Base-by-base conservation (phyloP, 2,329 filamentous ascomycete species). In the Colletotrichum eleusines region DNA sequence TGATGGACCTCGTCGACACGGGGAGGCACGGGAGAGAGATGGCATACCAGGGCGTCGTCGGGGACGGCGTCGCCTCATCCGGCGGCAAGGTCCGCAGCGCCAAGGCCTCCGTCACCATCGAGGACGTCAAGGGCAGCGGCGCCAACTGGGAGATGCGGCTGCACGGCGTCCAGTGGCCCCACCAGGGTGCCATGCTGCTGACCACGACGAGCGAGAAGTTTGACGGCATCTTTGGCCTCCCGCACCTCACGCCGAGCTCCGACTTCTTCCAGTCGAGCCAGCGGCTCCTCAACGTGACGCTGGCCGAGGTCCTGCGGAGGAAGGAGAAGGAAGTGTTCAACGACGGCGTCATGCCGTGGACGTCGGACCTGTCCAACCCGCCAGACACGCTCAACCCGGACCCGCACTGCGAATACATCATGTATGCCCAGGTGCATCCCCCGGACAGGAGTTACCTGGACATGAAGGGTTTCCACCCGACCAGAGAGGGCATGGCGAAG, bases 161-260 rank as follows among this genome's bases (percentile, higher is more conserved):
- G 60, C 91, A 94, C 80, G 96, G 96, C 4, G 87, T 97, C 5
- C 95, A 98, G 82, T 97, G 94, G 85, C 90, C 92, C 46, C 87
- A 88, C n/a, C 89, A 92, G 73, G 96, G 96, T 1, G 88, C 90
- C 18, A 89, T 96, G 60, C 83, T 98, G 44, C 83, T 98, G 78
- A 93, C 92, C 1, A 98, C 95, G 0, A 95, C 94, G 58, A 98
- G 94, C 80, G 93, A 97, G 77, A 98, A 97, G 83, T 96, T 96
- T 77, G 90, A 92, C n/a, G 95, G 96, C 53, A 91, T 98, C 66
- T 97, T 97, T 79, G 92, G 91, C 2, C 83, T 98, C 57, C 95
- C 96, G 33, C 94, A 98, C 80, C 87, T 99, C 62, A 86, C 92
- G 0, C 87, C 93, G 0, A 80, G 83, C 26, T 78, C 83, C 4